Evolutionary conservation across 108 stramenopile genomes (phyloP).

Genomic region (Pseudonitzschia multiseries): DNA sequence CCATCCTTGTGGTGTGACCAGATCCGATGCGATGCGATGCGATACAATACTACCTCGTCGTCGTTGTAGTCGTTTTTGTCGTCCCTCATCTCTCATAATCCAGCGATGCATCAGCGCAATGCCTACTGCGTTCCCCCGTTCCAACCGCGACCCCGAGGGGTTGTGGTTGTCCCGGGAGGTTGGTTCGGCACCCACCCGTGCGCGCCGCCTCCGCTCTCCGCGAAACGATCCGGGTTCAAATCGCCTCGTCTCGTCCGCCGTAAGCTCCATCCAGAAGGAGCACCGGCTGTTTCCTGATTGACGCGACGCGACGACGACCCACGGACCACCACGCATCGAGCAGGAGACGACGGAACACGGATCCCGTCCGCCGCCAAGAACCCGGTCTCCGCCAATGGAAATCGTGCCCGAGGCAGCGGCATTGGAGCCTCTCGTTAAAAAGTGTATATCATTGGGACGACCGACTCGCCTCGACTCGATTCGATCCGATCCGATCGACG

Average conservation of each 20-base stretch:
- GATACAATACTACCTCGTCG: too few species aligned
- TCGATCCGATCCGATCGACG: too few species aligned
- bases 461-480: too few species aligned
- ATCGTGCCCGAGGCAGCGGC: conserved; percentile 30
- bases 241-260: not conserved
- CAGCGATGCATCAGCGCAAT: not conserved
- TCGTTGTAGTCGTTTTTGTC: too few species aligned
- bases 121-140: not conserved
- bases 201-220: not conserved
- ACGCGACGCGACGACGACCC: too few species aligned
- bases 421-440: conserved; percentile 29
- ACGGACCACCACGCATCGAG: not conserved
- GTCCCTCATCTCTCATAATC: conserved; percentile 2
- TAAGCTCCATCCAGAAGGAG: too few species aligned
- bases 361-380: not conserved
- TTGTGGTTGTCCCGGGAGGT: not conserved
- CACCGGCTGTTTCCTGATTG: too few species aligned
- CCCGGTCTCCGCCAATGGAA: conserved; percentile 13
- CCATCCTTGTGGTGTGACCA: too few species aligned
- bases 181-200: not conserved
- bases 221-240: too few species aligned
- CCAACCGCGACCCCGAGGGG: not conserved
- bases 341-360: not conserved
- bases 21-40: too few species aligned
- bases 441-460: conserved; percentile 29